Conservation (phyloP, 192 early-diverging fungal species). For the Umbelopsis sp. region DNA sequence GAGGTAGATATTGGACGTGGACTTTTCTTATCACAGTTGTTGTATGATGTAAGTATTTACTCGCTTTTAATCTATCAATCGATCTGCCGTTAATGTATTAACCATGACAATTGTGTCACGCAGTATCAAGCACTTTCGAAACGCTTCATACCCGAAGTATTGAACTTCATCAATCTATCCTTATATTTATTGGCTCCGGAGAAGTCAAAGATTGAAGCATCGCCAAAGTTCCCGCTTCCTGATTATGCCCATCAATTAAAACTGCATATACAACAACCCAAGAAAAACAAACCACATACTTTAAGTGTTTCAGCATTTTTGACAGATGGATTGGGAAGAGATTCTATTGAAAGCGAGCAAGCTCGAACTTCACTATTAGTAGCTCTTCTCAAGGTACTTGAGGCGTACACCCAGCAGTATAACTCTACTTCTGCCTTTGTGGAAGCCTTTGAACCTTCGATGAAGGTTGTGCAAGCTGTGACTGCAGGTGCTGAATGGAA, state of each 20-base stretch:
- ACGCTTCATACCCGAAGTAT: slow-evolving; percentile 72
- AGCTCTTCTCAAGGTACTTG: slow-evolving; percentile 43
- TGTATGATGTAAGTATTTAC: slow-evolving; percentile 61
- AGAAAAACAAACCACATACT: not conserved
- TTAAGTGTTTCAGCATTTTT: slow-evolving; percentile 19
- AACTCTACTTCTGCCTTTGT: slow-evolving; percentile 64
- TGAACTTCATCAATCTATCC: slow-evolving; percentile 62
- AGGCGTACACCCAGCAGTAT: slow-evolving; percentile 56
- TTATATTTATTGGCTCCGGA: slow-evolving; percentile 51
- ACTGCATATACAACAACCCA: slow-evolving; percentile 40
- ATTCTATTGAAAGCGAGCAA: slow-evolving; percentile 2
- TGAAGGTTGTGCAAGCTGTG: slow-evolving; percentile 38
- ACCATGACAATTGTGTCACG: not conserved
- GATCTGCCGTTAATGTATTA: not conserved
- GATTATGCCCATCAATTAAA: slow-evolving; percentile 18
- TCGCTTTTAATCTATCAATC: not conserved
- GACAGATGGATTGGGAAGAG: slow-evolving; percentile 21
- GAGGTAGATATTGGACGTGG: slow-evolving; percentile 71
- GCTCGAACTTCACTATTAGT: slow-evolving; percentile 33
- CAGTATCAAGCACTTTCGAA: slow-evolving; percentile 71
- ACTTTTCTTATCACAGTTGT: slow-evolving; percentile 73
- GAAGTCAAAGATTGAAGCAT: slow-evolving; percentile 33
- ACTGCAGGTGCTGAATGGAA: slow-evolving; percentile 31
- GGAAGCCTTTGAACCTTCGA: slow-evolving; percentile 58
- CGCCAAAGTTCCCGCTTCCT: slow-evolving; percentile 51